A percentile compares a stretch with the other conserved stretches of the same genome.
phyloP scores from a whole-genome alignment of 345 rosid genomes.

The Salix arbutifolia region DNA sequence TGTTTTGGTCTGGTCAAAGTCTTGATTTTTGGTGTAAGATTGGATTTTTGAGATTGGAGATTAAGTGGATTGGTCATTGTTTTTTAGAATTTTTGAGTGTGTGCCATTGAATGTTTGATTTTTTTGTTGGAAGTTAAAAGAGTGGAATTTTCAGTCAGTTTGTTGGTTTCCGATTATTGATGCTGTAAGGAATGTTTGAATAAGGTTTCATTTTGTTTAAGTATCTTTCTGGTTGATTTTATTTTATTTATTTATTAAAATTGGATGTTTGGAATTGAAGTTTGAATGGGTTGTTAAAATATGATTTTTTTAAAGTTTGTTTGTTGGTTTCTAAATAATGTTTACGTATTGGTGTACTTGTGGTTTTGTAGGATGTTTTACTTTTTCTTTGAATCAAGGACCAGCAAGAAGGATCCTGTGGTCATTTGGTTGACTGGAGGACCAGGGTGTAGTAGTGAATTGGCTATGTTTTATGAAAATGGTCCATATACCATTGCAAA shows the following conservation, averaged over 20 bases:
- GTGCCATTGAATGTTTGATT: not conserved
- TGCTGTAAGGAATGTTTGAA: not conserved
- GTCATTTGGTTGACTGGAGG: constrained; percentile 99
- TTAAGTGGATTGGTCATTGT: not conserved
- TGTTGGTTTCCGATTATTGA: not conserved
- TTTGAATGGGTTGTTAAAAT: too few relatives aligned
- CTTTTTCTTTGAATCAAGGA: constrained; percentile 97
- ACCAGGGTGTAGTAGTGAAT: constrained; percentile 96
- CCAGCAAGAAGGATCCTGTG: constrained; percentile 66
- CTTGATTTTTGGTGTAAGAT: not conserved
- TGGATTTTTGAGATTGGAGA: not conserved
- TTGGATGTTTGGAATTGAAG: not conserved
- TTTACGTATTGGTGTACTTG: constrained; percentile 4
- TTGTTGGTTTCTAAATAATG: not conserved
- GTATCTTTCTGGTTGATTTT: not conserved
- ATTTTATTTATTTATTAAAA: not conserved
- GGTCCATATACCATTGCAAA: constrained; percentile 78
- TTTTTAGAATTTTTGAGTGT: not conserved
- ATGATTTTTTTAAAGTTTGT: not conserved
- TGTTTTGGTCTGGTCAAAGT: not conserved
- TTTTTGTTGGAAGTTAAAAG: not conserved
- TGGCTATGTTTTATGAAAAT: constrained; percentile 97
- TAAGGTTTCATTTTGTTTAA: not conserved
- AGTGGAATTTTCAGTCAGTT: not conserved
- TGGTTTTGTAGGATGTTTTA: constrained; percentile 70